Percentiles rank a stretch among this genome's conserved stretches.
These are phyloP conservation scores for Boehmeria nivea DNA, from an alignment of 306 rosid species.

Conservation along the genomic window DNA sequence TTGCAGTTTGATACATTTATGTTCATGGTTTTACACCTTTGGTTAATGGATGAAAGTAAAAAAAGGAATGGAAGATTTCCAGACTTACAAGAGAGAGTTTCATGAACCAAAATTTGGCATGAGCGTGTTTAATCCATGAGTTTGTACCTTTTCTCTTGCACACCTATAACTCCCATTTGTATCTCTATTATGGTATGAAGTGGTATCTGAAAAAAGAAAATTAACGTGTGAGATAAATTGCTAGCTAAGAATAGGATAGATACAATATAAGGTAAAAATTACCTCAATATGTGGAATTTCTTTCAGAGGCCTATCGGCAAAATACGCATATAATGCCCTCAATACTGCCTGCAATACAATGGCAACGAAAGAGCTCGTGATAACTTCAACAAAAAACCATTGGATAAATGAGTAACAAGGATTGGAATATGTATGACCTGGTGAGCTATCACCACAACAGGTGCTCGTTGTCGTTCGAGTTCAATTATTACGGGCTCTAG, in stretches of 20 bases:
- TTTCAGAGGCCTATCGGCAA: constrained; percentile 92
- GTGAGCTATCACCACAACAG: constrained; percentile 94
- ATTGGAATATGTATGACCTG: constrained; percentile 47
- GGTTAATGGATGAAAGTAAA: constrained; percentile 28
- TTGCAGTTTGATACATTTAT: constrained; percentile 12
- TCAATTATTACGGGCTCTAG: constrained; percentile 96
- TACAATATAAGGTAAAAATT: not conserved
- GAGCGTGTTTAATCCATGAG: constrained; percentile 60
- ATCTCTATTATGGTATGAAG: constrained; percentile 97
- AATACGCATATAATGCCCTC: constrained; percentile 94
- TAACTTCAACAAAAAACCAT: constrained; percentile 13
- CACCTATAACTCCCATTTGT: constrained; percentile 98
- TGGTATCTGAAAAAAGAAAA: constrained; percentile 57
- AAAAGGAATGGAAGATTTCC: constrained; percentile 30
- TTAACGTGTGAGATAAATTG: not conserved
- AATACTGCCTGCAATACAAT: constrained; percentile 75
- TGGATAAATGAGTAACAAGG: not conserved
- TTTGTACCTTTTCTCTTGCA: constrained; percentile 94
- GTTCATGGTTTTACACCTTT: constrained; percentile 22
- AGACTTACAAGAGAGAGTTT: too few species aligned
- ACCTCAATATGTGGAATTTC: constrained; percentile 98
- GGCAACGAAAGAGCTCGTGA: constrained; percentile 4
- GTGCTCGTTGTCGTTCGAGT: constrained; percentile 97
- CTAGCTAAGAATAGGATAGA: not conserved
- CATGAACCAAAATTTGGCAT: not conserved